Percentiles rank a stretch among this genome's conserved stretches.
phyloP scores from a whole-genome alignment of 2,329 filamentous ascomycete genomes.

The Colletotrichum tropicale region DNA sequence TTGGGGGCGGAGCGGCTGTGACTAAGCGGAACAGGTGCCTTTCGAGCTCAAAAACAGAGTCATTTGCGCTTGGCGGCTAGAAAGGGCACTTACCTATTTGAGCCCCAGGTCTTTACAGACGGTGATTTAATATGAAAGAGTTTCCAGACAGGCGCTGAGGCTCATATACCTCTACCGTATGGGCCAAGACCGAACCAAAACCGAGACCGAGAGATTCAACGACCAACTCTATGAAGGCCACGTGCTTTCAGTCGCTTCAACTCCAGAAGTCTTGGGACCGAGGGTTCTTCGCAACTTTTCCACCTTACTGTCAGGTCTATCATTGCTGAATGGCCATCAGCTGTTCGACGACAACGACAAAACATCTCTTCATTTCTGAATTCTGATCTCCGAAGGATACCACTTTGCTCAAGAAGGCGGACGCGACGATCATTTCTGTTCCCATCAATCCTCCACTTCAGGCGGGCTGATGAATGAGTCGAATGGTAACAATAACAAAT shows the following conservation, averaged over 20 bases:
- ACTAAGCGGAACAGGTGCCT: not conserved
- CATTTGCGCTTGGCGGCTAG: not conserved
- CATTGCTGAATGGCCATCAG: not conserved
- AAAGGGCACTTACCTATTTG: not conserved
- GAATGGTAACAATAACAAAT: not conserved
- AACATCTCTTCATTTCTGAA: not conserved
- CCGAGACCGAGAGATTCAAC: not conserved
- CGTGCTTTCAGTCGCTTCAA: not conserved
- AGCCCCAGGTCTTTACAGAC: not conserved
- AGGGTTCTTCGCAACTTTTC: not conserved
- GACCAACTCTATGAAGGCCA: not conserved
- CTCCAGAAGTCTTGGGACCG: not conserved
- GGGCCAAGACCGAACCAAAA: not conserved
- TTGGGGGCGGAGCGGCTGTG: not conserved
- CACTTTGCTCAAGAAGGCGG: not conserved
- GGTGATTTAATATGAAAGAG: not conserved
- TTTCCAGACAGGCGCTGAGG: not conserved
- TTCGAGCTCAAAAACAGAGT: not conserved
- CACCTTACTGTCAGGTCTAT: not conserved
- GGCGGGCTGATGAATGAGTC: not conserved
- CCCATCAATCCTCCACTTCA: rapidly evolving
- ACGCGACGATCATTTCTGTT: not conserved
- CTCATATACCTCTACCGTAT: not conserved
- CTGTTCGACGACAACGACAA: not conserved
- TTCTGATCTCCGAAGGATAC: not conserved